phyloP scores from a whole-genome alignment of 2,329 filamentous ascomycete genomes.

The Alternaria longipes region DNA sequence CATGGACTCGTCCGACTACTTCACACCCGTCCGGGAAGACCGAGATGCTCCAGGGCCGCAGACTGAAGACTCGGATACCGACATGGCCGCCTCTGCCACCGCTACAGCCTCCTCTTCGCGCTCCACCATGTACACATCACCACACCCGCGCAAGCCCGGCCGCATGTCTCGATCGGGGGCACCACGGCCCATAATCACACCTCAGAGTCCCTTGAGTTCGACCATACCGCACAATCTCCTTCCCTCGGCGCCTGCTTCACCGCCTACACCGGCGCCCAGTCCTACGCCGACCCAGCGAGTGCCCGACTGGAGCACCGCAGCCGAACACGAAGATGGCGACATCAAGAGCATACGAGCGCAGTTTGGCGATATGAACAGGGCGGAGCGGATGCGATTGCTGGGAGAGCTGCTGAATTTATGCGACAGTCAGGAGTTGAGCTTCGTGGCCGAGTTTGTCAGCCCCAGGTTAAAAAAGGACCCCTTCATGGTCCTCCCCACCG shows the following conservation, averaged over 20 bases:
- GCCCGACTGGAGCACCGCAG: slow-evolving; percentile 79
- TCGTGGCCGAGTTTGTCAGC: slow-evolving; percentile 95
- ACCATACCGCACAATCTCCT: slow-evolving; percentile 68
- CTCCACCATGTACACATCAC: slow-evolving; percentile 48
- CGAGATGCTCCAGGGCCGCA: slow-evolving; percentile 30
- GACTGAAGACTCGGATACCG: slow-evolving; percentile 46
- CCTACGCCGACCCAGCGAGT: slow-evolving; percentile 69
- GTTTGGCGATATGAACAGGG: slow-evolving; percentile 79
- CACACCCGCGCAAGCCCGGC: slow-evolving; percentile 50
- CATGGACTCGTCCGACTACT: slow-evolving; percentile 50
- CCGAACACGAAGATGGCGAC: slow-evolving; percentile 83
- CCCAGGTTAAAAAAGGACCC: slow-evolving; percentile 95
- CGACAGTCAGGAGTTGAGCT: slow-evolving; percentile 93
- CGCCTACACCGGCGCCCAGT: slow-evolving; percentile 73
- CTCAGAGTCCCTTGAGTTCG: slow-evolving; percentile 59
- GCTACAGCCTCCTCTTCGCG: slow-evolving; percentile 46
- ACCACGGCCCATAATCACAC: slow-evolving; percentile 59
- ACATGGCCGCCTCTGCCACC: slow-evolving; percentile 47
- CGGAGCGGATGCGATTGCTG: slow-evolving; percentile 81
- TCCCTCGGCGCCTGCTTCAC: slow-evolving; percentile 71
- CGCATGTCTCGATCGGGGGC: slow-evolving; percentile 54
- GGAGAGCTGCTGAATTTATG: slow-evolving; percentile 92
- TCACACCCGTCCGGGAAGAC: slow-evolving; percentile 32
- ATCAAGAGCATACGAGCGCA: slow-evolving; percentile 80
- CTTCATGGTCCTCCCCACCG: slow-evolving; percentile 89